Evolutionary conservation across 305 asterid genomes (phyloP).

Genomic region (Galium porrigens): DNA sequence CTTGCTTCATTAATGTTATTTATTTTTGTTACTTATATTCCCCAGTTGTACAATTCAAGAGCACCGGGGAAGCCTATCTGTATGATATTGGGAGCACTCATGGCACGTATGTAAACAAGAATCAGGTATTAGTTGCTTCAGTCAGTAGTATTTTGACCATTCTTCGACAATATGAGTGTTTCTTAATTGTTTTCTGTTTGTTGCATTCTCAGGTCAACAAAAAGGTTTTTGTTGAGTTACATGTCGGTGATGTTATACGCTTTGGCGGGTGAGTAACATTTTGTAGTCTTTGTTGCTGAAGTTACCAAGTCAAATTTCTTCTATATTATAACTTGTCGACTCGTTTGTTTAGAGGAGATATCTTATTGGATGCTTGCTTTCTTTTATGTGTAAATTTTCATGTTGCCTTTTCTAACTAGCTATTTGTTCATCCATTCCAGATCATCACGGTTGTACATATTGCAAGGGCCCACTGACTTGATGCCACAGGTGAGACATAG

Average conservation of each 20-base stretch:
- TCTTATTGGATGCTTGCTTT: not conserved
- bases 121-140: slow-evolving; percentile 34
- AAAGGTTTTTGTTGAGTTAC: slow-evolving; percentile 68
- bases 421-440: slow-evolving; percentile 29
- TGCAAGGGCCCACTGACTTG: slow-evolving; percentile 82
- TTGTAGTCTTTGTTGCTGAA: not conserved
- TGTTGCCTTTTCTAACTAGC: slow-evolving; percentile 8
- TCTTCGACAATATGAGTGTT: not conserved
- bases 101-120: slow-evolving; percentile 73
- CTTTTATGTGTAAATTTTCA: not conserved
- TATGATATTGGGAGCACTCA: slow-evolving; percentile 88
- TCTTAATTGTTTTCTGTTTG: not conserved
- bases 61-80: slow-evolving; percentile 52
- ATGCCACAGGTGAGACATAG: slow-evolving; percentile 65
- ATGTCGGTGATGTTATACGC: slow-evolving; percentile 82
- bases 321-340: not conserved
- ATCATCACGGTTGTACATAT: slow-evolving; percentile 74
- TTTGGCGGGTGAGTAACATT: slow-evolving; percentile 75
- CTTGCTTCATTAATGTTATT: slow-evolving; percentile 9
- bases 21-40: slow-evolving; percentile 19
- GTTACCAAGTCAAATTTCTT: not conserved
- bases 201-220: slow-evolving; percentile 40
- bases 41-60: slow-evolving; percentile 82
- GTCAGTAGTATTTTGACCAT: not conserved
- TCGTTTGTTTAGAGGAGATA: not conserved